Conservation (phyloP, 1,139 yeast genomes). For the Geotrichum australiense region DNA sequence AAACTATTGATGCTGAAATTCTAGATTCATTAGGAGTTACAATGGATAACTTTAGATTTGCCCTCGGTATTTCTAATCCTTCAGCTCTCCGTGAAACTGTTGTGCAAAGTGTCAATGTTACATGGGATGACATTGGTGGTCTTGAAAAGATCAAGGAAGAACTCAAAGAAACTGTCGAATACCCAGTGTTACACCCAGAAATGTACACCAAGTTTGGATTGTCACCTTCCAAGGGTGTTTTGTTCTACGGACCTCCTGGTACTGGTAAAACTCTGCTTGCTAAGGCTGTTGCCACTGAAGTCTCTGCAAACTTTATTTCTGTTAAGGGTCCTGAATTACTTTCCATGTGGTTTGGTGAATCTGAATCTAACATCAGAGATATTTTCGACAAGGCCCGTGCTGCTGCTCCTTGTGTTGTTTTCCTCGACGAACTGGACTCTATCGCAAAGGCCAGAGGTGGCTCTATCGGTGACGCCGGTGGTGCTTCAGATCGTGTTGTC, state of each 20-base stretch:
- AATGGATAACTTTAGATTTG: conserved; percentile 97
- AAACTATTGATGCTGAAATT: conserved; percentile 95
- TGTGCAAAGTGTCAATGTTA: conserved; percentile 95
- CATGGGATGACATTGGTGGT: conserved; percentile 98
- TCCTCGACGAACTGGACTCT: conserved; percentile 95
- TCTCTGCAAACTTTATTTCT: conserved; percentile 90
- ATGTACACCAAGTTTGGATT: conserved; percentile 96
- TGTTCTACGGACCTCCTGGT: conserved; percentile 99
- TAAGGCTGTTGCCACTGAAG: conserved; percentile 97
- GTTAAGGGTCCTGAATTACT: conserved; percentile 96
- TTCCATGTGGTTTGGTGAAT: conserved; percentile 99
- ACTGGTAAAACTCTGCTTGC: conserved; percentile 98
- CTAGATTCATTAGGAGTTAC: conserved; percentile 96
- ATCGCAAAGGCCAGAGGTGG: conserved; percentile 98
- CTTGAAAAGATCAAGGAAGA: conserved; percentile 92
- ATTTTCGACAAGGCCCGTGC: conserved; percentile 98
- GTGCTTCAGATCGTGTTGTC: conserved; percentile 97
- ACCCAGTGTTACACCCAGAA: conserved; percentile 97
- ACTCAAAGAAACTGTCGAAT: conserved; percentile 94
- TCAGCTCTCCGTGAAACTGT: conserved; percentile 99
- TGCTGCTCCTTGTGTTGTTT: conserved; percentile 97
- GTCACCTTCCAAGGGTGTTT: conserved; percentile 95
- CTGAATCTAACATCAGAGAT: conserved; percentile 94
- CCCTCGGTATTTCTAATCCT: conserved; percentile 96
- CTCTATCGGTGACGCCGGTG: conserved; percentile 90